Base-by-base conservation (phyloP, 75 land plant genomes). In the Pinus taeda region DNA sequence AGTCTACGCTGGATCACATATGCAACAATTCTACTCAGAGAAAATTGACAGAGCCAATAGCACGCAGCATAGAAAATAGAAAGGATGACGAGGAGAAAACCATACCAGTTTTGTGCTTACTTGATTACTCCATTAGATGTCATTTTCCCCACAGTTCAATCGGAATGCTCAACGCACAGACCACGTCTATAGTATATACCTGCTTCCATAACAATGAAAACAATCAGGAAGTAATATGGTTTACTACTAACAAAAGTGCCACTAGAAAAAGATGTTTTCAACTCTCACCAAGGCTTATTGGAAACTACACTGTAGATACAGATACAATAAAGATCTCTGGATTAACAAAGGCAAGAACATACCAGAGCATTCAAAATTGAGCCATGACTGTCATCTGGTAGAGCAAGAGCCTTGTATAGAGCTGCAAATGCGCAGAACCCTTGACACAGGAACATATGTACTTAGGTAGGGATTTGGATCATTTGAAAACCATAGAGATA, bases 201-300 rank as follows among this genome's bases (percentile, higher is more conserved):
- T 69, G 72, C 42, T 42, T 69, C 55, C 55, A 69, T 69, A 37
- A 37, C 71, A 69, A 20, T n/a, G 15, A 39, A 45, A 39, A n/a
- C 72, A 17, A 39, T 69, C 7, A 20, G 36, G 39, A 69, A 45
- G 24, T 69, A 18, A 39, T 18, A 39, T 69, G 36, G 21, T 62
- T 13, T 24, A 9, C 15, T 12, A 26, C 3, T 62, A 4, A 24
- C 24, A 62, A 62, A 9, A 5, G 4, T 21, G 26, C 11, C 24
- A 61, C 26, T 21, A 21, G 20, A 4, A 39, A 24, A 69, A 36
- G 39, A 6, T 8, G 9, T 20, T 69, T 30, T 65, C 72, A 42
- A 5, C 55, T 42, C 53, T 4, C 20, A 13, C n/a, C 49, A 17
- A 11, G 55, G 55, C 20, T 65, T 65, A 17, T 6, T 20, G 36